Base-by-base conservation (phyloP, 164 flowering plant genomes). In the Taxillus chinensis region DNA sequence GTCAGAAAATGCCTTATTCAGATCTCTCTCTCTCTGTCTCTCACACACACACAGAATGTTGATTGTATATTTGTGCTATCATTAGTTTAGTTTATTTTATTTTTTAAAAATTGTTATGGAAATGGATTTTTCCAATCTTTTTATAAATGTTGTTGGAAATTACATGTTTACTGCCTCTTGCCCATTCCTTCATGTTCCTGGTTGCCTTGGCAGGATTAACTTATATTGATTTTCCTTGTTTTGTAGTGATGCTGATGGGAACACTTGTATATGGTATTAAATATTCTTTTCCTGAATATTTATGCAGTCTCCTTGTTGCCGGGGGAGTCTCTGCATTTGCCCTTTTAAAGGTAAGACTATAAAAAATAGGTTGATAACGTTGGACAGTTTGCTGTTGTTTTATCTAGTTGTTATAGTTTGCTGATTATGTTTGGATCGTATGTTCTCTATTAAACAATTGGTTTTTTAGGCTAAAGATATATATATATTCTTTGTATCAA, bases 241-340 rank as follows among this genome's bases (percentile, higher is more conserved):
- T n/a, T 76, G 80, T 86, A 93, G 99, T 93, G 65, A 90, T 93
- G 98, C 69, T 90, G 75, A 89, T 88, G 95, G 96, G 98, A 49
- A 70, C 97, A 17, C 69, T 92, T 41, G 90, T 92, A 55, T 92
- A 92, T 73, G 93, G 96, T 41, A 86, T 86, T 55, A 78, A 84
- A 75, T 92, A 92, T 69, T 76, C 93, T 43, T 41, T 88, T 55
- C 88, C 93, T 1, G 98, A 92, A 72, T 92, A 90, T 69, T 4
- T 92, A 45, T 93, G 99, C 73, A 82, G 96, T 55, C 64, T 90
- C 59, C 97, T 93, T 73, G 99, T 93, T 76, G 99, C 99, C 66
- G 99, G 99, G 55, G 99, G 99, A 4, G 99, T 93, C 51, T 90
- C 99, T 14, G 55, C 71, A 48, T 93, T 93, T 82, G 99, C 99